Conservation (phyloP, 2,329 filamentous ascomycete genomes). For the Fusarium keratoplasticum region DNA sequence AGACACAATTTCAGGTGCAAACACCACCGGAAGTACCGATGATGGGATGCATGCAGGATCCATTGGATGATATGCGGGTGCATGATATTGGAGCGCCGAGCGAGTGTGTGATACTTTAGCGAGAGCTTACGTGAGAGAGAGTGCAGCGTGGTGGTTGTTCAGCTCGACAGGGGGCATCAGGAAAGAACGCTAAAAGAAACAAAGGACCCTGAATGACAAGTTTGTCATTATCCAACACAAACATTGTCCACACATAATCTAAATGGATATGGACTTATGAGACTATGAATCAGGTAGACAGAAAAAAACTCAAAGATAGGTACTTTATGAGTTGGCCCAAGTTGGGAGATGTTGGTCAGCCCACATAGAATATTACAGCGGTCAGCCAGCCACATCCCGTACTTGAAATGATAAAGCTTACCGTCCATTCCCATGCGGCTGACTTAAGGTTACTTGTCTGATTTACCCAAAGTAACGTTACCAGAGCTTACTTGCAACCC, state of each 20-base stretch:
- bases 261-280: background rate
- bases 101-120: background rate
- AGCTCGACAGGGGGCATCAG: background rate
- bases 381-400: background rate
- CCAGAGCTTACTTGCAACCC: background rate
- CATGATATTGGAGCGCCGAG: background rate
- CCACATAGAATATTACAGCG: background rate
- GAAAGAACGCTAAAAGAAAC: background rate
- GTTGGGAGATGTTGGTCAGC: background rate
- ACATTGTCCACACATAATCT: too few relatives aligned
- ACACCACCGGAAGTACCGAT: background rate
- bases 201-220: background rate
- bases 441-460: background rate
- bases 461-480: background rate
- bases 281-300: background rate
- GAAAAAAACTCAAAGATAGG: background rate
- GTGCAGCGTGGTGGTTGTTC: background rate
- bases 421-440: background rate
- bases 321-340: background rate
- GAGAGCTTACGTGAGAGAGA: background rate
- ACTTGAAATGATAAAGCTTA: background rate
- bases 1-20: background rate
- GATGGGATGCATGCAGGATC: background rate
- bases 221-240: background rate
- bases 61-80: background rate